Base-by-base conservation (phyloP, 805 yeast species). In the Starmera dryadoides region DNA sequence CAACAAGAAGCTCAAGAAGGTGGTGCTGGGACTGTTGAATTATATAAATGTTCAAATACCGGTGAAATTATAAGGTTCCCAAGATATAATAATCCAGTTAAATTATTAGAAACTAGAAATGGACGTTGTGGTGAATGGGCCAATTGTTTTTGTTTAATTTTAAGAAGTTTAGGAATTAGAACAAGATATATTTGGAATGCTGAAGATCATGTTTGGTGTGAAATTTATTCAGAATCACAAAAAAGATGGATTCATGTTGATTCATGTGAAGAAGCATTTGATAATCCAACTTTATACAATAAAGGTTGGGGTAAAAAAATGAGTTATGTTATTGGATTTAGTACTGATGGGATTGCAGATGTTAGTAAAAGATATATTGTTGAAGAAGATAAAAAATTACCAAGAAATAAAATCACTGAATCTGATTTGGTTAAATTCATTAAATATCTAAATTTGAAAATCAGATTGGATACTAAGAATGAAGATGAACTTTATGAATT, bases 121-220 rank as follows among this genome's bases (percentile, higher is more conserved):
- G 98, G 98, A 0, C 68, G 98, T 35, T 91, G 98, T 60, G 98
- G 98, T 1, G 98, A 91, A 58, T 91, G 95, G 95, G 91, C 89
- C 40, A 84, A 85, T 49, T 77, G 91, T 45, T 88, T 89, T 55
- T 70, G 84, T 34, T 63, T 86, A 28, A 61, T 88, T 2, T 62
- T 89, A 39, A 68, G 79, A 21, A 77, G 95, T 0, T 62, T 89
- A 33, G 85, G 81, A 1, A 53, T 78, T 4, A 66, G 77, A 21
- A 75, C 76, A 1, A 62, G 98, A 37, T 88, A 82, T 52, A 64
- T 89, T 2, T 86, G 94, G 94, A 88, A 87, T 57, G 65, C 74
- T 7, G 98, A 91, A 56, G 98, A 91, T 56, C 98, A 91, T 57
- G 97, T 86, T 1, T 91, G 98, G 98, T 83, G 94, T 51, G 98